Evolutionary conservation across 2,329 filamentous ascomycete genomes (phyloP).

Genomic region (Aspergillus clavatus): DNA sequence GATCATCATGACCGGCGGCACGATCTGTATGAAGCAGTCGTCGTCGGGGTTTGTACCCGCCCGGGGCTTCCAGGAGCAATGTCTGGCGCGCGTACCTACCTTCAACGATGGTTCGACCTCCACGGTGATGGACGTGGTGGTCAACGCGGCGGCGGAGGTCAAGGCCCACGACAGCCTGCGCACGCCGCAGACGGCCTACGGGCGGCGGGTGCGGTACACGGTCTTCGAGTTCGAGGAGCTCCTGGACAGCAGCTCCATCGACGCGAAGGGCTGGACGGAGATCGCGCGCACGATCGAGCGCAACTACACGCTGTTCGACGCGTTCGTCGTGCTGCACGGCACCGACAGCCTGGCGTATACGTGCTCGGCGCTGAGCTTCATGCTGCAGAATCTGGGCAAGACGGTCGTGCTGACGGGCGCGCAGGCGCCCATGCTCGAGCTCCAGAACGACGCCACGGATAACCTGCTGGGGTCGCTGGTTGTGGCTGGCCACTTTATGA

Average conservation of each 20-base stretch:
- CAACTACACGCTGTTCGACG: conserved; percentile 86
- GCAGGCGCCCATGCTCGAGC: conserved; percentile 80
- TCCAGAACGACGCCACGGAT: conserved; percentile 87
- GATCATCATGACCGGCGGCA: conserved; percentile 77
- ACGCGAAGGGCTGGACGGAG: conserved; percentile 77
- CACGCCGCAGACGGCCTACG: conserved; percentile 74
- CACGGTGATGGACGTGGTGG: conserved; percentile 52
- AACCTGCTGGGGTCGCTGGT: conserved; percentile 85
- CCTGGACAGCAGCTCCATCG: conserved; percentile 86
- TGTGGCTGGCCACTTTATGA: conserved; percentile 85
- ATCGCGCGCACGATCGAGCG: conserved; percentile 73
- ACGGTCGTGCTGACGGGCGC: conserved; percentile 81
- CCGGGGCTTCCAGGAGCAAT: conserved; percentile 72
- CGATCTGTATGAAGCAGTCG: conserved; percentile 87
- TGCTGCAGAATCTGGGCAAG: conserved; percentile 86
- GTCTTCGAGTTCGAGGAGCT: conserved; percentile 80
- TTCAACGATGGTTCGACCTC: conserved; percentile 74
- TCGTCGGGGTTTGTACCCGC: conserved; percentile 75
- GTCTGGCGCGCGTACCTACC: conserved; percentile 73
- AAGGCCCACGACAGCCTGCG: conserved; percentile 63
- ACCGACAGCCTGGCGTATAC: conserved; percentile 89
- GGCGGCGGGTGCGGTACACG: conserved; percentile 74
- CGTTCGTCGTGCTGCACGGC: conserved; percentile 85
- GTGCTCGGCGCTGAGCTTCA: conserved; percentile 84
- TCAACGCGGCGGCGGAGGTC: conserved; percentile 45